Percentiles rank a stretch among this genome's conserved stretches.
phyloP scores from a whole-genome alignment of 2,329 filamentous ascomycete species.

The Pseudonectria buxi region DNA sequence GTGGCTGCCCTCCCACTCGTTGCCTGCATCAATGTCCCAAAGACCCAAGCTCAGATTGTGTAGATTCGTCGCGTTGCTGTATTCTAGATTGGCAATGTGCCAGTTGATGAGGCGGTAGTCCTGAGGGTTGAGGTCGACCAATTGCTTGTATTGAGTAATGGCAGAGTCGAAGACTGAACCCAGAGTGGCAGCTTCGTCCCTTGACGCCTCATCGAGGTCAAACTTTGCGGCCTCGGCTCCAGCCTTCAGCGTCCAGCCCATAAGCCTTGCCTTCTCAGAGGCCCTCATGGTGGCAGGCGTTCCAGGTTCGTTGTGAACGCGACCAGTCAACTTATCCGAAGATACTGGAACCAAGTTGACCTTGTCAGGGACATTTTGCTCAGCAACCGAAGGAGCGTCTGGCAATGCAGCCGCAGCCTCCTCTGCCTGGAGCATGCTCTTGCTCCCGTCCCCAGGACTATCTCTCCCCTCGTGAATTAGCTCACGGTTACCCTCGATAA shows the following conservation, averaged over 20 bases:
- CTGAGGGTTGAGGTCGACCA: conserved; percentile 76
- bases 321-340: conserved; percentile 63
- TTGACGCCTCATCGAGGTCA: conserved; percentile 60
- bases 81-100: conserved; percentile 97
- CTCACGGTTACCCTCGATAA: conserved; percentile 75
- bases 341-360: conserved; percentile 56
- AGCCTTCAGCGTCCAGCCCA: conserved; percentile 74
- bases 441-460: conserved; percentile 59
- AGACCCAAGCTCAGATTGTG: conserved; percentile 79
- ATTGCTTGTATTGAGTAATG: conserved; percentile 76
- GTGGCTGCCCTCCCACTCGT: conserved; percentile 94
- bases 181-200: conserved; percentile 62
- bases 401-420: conserved; percentile 58
- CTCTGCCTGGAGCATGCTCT: conserved; percentile 65
- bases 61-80: conserved; percentile 88
- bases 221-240: conserved; percentile 60
- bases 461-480: conserved; percentile 80
- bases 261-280: conserved; percentile 66
- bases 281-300: conserved; percentile 65
- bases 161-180: conserved; percentile 89
- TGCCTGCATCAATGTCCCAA: conserved; percentile 96
- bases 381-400: conserved; percentile 45
- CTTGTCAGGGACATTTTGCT: conserved; percentile 47
- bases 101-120: conserved; percentile 92
- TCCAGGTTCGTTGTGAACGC: conserved; percentile 64